A percentile compares a stretch with the other conserved stretches of the same genome.
Evolutionary conservation across 495 filamentous ascomycete species (phyloP).

Genomic region (Aspergillus mulundensis): DNA sequence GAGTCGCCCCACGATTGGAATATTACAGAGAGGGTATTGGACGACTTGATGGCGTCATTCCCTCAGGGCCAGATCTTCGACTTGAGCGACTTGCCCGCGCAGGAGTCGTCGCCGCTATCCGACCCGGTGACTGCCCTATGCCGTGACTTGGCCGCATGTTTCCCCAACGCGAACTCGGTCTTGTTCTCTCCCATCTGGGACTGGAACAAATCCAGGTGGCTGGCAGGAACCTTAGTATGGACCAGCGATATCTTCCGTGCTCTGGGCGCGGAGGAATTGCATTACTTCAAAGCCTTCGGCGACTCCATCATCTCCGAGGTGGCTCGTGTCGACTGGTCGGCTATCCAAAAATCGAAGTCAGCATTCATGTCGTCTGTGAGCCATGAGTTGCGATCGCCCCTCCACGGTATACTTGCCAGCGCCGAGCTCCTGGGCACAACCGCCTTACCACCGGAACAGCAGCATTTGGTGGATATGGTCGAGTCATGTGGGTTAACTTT

Average conservation of each 20-base stretch:
- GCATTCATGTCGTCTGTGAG: slow-evolving; percentile 70
- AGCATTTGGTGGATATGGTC: slow-evolving; percentile 56
- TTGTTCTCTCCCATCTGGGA: slow-evolving; percentile 61
- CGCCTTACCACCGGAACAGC: slow-evolving; percentile 41
- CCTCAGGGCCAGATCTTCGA: slow-evolving; percentile 15
- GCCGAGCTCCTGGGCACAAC: slow-evolving; percentile 53
- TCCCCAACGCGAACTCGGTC: slow-evolving; percentile 51
- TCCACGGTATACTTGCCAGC: slow-evolving; percentile 64
- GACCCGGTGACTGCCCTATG: neutral
- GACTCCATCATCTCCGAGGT: slow-evolving; percentile 62
- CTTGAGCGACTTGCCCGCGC: neutral
- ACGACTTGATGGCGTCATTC: slow-evolving; percentile 5
- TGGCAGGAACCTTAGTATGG: slow-evolving; percentile 57
- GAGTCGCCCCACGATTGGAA: neutral
- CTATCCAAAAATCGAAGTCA: slow-evolving; percentile 54
- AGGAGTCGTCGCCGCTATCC: neutral
- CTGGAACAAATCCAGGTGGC: slow-evolving; percentile 57
- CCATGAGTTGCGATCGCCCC: slow-evolving; percentile 66
- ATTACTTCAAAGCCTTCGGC: slow-evolving; percentile 56
- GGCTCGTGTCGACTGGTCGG: slow-evolving; percentile 45
- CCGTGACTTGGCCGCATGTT: slow-evolving; percentile 5
- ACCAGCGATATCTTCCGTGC: slow-evolving; percentile 45
- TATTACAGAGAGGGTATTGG: slow-evolving; percentile 9
- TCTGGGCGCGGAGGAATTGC: slow-evolving; percentile 44
- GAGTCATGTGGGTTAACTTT: slow-evolving; percentile 62